Evolutionary conservation across 176 grass and related monocot genomes (phyloP).

Genomic region (Puya raimondii): DNA sequence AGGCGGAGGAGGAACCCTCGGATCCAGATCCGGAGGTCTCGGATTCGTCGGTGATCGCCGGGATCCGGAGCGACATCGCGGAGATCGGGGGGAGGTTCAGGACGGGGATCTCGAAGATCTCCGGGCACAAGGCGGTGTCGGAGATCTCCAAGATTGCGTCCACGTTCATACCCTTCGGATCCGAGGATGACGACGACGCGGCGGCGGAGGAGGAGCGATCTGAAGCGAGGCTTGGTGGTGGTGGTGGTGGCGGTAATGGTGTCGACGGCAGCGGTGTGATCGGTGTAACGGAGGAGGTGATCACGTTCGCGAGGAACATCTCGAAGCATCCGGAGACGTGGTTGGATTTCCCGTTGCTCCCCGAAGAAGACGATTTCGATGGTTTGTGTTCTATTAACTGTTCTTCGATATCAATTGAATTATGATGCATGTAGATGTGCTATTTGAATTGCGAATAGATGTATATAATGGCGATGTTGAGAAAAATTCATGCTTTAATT

Average conservation of each 20-base stretch:
- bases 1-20: constrained; percentile 11
- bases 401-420: constrained; percentile 1
- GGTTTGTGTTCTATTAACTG: constrained; percentile 59
- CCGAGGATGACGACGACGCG: constrained; percentile 40
- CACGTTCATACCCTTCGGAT: constrained; percentile 48
- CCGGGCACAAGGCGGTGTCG: constrained; percentile 47
- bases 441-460: background rate
- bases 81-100: constrained; percentile 51
- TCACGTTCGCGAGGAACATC: constrained; percentile 77
- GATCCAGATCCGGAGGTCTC: constrained; percentile 8
- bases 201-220: background rate
- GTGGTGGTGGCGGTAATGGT: constrained; percentile 10
- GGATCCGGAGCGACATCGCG: constrained; percentile 52
- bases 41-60: constrained; percentile 28
- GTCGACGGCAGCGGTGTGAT: constrained; percentile 47
- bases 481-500: no score
- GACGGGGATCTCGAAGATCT: constrained; percentile 61
- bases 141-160: constrained; percentile 77
- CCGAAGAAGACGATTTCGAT: constrained; percentile 67
- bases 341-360: constrained; percentile 85
- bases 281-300: constrained; percentile 77
- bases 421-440: background rate
- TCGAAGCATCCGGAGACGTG: constrained; percentile 87
- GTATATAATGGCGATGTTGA: no score
- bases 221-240: background rate